A percentile compares a stretch with the other conserved stretches of the same genome.
Conservation (phyloP, 371 early-diverging fungal species). For the Rhizopus arrhizus region DNA sequence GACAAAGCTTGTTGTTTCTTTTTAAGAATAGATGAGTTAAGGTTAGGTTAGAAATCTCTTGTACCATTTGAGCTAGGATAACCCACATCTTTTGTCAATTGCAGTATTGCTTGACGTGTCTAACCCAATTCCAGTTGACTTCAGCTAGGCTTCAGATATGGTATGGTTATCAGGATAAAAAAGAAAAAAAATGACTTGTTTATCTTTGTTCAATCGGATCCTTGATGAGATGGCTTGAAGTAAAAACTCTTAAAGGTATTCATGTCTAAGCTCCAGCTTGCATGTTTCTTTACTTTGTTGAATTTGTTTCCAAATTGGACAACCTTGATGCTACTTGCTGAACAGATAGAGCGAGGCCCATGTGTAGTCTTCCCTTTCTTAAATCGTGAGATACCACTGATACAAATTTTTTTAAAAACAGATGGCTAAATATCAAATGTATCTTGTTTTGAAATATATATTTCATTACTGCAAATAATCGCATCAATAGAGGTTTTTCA, state of each 20-base stretch:
- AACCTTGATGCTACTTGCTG: constrained; percentile 13
- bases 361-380: too few species aligned
- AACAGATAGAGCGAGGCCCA: neutral
- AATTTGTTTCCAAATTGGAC: constrained; percentile 1
- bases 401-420: too few species aligned
- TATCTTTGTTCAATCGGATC: neutral
- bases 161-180: constrained; percentile 15
- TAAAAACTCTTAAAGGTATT: constrained; percentile 14
- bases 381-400: too few species aligned
- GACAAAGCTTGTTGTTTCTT: too few species aligned
- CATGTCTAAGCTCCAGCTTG: constrained; percentile 10
- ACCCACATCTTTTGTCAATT: too few species aligned
- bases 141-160: constrained; percentile 9
- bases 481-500: neutral
- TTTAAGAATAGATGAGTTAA: too few species aligned
- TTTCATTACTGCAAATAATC: too few species aligned
- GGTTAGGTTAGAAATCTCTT: too few species aligned
- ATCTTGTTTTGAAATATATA: too few species aligned
- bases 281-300: constrained; percentile 8
- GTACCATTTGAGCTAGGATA: too few species aligned
- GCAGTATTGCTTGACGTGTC: neutral
- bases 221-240: constrained; percentile 9
- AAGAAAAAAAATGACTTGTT: constrained; percentile 12
- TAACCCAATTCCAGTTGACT: constrained; percentile 8
- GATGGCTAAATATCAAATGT: too few species aligned